These are phyloP conservation scores for Eimeria necatrix DNA, from an alignment of 169 alveolate species.

Conservation along the genomic window DNA sequence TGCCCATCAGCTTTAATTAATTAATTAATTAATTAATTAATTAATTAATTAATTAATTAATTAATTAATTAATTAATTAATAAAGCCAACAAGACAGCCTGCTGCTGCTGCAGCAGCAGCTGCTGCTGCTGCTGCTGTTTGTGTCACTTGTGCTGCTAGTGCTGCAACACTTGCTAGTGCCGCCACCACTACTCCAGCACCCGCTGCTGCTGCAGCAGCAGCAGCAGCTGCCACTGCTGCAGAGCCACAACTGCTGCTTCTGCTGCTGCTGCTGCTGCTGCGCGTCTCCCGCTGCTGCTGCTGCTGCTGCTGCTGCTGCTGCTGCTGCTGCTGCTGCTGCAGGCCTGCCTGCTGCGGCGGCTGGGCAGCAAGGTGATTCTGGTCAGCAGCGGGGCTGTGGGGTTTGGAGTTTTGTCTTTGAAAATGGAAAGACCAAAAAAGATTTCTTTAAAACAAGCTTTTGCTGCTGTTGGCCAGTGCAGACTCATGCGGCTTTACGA, in stretches of 20 bases:
- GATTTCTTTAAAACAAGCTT: conserved; percentile 83
- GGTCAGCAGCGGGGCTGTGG: conserved; percentile 87
- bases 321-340: not conserved
- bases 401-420: conserved; percentile 82
- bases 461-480: conserved; percentile 88
- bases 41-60: too few relatives aligned
- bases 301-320: not conserved
- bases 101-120: not conserved
- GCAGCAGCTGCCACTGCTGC: not conserved
- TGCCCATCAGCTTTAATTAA: too few relatives aligned
- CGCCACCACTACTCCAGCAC: not conserved
- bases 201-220: not conserved
- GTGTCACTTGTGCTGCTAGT: not conserved
- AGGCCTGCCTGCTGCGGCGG: conserved; percentile 68
- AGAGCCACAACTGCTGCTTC: not conserved
- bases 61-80: too few relatives aligned
- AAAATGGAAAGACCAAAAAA: conserved; percentile 77
- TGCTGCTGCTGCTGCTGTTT: not conserved
- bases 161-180: not conserved
- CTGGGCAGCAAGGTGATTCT: conserved; percentile 74
- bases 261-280: not conserved
- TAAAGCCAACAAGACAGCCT: too few relatives aligned
- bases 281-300: not conserved
- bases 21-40: too few relatives aligned
- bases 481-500: conserved; percentile 84